Base-by-base conservation (phyloP, 164 flowering plant genomes). In the Dillenia suffruticosa region DNA sequence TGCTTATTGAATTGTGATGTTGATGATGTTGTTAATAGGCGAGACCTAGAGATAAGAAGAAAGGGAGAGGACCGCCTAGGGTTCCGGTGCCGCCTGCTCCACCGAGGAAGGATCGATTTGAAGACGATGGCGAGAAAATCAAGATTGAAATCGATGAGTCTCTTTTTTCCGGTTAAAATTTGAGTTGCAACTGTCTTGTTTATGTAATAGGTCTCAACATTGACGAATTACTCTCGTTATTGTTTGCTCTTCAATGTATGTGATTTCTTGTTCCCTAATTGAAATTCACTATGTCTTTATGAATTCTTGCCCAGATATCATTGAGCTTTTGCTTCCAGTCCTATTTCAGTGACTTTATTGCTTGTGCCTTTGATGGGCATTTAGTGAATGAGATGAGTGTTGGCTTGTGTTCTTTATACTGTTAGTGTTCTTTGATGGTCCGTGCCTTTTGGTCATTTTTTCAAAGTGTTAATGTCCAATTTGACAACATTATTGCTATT, bases 1-100 rank as follows among this genome's bases (percentile, higher is more conserved):
- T 22, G 59, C 53, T 49, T 14, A 19, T 44, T 58, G 24, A 45
- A 16, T 22, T 46, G 14, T 62, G 6, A 6, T 46, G 52, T 57
- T 44, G 6, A 6, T 46, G 52, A 54, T 44, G 40, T 9, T 12
- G 49, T n/a, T 19, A 51, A 54, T 53, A 90, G 95, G 88, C 97
- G 65, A 84, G 97, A 76, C 95, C 97, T 9, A 53, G 80, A 67
- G 62, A 82, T 79, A 91, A 91, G 91, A 85, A 77, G 63, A 87
- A 91, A 65, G 95, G 97, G 51, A 82, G 97, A 78, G 97, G 97
- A 9, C 95, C 93, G 17, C 91, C 91, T 12, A 72, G 86, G 71
- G 75, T 79, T 5, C 72, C 82, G n/a, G 73, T 69, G 5, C 83
- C 89, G 15, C 81, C 91, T 6, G 59, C 79, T 16, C 80, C 93